These are phyloP conservation scores for Lotus japonicus DNA, from an alignment of 306 rosid species.

Conservation along the genomic window DNA sequence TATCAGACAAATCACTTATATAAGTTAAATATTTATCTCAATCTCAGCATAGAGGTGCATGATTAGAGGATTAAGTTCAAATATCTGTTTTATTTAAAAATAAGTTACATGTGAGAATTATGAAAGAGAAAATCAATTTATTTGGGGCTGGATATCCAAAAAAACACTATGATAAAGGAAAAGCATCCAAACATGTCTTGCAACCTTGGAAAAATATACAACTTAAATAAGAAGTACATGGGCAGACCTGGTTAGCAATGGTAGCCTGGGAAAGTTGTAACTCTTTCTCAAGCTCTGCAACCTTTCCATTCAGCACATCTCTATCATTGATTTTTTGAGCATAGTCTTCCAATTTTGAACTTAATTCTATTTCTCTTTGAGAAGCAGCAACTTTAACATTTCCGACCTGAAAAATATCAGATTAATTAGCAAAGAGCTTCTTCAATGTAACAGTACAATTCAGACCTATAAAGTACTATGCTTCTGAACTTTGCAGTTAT, in stretches of 20 bases:
- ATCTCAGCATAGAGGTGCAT: background rate
- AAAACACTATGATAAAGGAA: no score
- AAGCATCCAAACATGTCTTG: background rate
- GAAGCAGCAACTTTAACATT: conserved; percentile 46
- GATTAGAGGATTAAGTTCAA: no score
- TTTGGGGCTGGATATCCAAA: no score
- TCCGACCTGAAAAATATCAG: conserved; percentile 47
- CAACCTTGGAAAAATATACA: background rate
- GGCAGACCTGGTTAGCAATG: conserved; percentile 51
- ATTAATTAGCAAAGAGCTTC: conserved; percentile 12
- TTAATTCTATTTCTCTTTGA: conserved; percentile 56
- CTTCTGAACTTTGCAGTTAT: conserved; percentile 4
- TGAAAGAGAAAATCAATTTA: no score
- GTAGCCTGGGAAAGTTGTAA: conserved; percentile 49
- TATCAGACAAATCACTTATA: background rate
- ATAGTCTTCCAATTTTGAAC: conserved; percentile 58
- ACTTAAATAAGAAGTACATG: background rate
- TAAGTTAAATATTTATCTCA: background rate
- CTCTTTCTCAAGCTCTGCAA: conserved; percentile 60
- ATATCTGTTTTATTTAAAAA: no score
- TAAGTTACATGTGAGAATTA: no score
- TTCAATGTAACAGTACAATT: background rate
- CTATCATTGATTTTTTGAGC: conserved; percentile 39
- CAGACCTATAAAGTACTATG: background rate
- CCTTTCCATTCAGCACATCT: conserved; percentile 50